Evolutionary conservation across 1,284 basidiomycete genomes (phyloP).

Genomic region (Vanrija sp.): DNA sequence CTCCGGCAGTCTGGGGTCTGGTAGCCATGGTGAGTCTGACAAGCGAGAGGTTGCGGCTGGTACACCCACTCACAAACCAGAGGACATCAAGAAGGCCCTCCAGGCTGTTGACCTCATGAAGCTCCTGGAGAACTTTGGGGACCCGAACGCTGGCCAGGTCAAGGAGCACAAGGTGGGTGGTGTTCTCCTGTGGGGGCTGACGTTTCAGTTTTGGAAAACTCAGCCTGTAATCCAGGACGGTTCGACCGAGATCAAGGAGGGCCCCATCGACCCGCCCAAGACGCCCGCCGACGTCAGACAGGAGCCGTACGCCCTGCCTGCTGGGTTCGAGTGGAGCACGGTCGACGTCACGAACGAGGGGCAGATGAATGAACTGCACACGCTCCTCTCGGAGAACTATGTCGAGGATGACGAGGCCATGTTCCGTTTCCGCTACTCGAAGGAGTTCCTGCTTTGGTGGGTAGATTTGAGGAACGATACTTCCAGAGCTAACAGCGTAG

Average conservation of each 20-base stretch:
- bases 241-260: constrained; percentile 65
- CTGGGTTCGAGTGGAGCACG: constrained; percentile 88
- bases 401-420: constrained; percentile 95
- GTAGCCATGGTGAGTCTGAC: no score
- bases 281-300: constrained; percentile 75
- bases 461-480: not conserved
- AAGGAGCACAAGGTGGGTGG: constrained; percentile 76
- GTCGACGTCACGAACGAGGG: constrained; percentile 74
- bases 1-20: no score
- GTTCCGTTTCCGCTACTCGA: constrained; percentile 93
- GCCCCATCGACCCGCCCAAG: constrained; percentile 81
- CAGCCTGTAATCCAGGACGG: constrained; percentile 80
- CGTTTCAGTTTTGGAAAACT: constrained; percentile 80
- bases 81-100: constrained; percentile 45
- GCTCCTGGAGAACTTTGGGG: constrained; percentile 45
- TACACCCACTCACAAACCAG: constrained; percentile 15
- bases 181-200: not conserved
- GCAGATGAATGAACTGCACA: constrained; percentile 86
- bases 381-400: constrained; percentile 87
- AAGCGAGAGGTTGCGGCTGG: not conserved
- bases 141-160: constrained; percentile 42
- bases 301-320: constrained; percentile 81
- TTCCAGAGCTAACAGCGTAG: constrained; percentile 51
- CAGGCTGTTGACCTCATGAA: constrained; percentile 50
- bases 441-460: constrained; percentile 91